Percentiles rank a stretch among this genome's conserved stretches.
Conservation (phyloP, 2,329 filamentous ascomycete species). For the Calycina marina region DNA sequence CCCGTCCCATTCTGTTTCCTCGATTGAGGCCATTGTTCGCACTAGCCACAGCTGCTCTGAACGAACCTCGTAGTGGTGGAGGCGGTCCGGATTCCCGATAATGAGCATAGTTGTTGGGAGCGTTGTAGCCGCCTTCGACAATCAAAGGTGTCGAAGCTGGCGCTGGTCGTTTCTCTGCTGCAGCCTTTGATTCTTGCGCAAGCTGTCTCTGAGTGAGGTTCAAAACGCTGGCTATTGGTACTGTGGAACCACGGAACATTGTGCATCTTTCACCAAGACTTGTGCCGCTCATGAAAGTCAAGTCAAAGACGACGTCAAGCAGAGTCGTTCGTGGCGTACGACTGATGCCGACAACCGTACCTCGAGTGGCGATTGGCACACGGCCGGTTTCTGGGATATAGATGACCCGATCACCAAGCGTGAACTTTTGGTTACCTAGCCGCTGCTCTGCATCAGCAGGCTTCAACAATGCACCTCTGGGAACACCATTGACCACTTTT, state of each 20-base stretch:
- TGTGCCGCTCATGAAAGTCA: conserved; percentile 93
- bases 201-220: conserved; percentile 78
- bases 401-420: conserved; percentile 77
- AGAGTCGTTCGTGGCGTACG: conserved; percentile 70
- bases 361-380: conserved; percentile 80
- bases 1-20: conserved; percentile 1
- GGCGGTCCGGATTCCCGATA: conserved; percentile 42
- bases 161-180: conserved; percentile 35
- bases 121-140: conserved; percentile 37
- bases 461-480: conserved; percentile 75
- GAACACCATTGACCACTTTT: conserved; percentile 66
- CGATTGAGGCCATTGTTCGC: conserved; percentile 11
- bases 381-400: conserved; percentile 89
- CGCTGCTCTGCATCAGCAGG: conserved; percentile 94
- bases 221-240: conserved; percentile 73
- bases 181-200: conserved; percentile 48
- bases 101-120: conserved; percentile 35
- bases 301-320: conserved; percentile 86
- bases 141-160: conserved; percentile 35
- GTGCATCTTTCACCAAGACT: conserved; percentile 81
- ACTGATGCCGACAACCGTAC: conserved; percentile 90
- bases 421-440: conserved; percentile 70
- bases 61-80: conserved; percentile 38
- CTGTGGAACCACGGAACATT: conserved; percentile 86
- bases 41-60: conserved; percentile 41